Evolutionary conservation across 2,329 filamentous ascomycete genomes (phyloP).

Genomic region (Exophiala calicioides): DNA sequence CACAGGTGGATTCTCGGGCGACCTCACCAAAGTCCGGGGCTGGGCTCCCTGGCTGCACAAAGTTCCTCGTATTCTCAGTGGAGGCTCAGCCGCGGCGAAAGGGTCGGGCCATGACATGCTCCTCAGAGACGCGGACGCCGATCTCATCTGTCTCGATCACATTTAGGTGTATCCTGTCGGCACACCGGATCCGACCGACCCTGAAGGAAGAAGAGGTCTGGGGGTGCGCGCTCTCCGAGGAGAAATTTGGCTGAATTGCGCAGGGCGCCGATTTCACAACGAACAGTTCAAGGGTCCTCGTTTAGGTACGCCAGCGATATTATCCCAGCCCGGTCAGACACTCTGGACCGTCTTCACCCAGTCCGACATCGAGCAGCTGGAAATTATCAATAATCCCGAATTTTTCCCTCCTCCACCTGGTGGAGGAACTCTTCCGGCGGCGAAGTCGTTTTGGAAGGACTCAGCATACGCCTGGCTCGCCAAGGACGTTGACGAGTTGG

Average conservation of each 20-base stretch:
- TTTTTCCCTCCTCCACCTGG: neutral
- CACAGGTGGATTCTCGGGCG: constrained; percentile 2
- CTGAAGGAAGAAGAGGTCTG: neutral
- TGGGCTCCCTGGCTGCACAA: neutral
- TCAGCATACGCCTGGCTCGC: neutral
- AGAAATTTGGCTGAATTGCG: constrained; percentile 2
- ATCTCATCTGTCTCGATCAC: neutral
- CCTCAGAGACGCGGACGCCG: neutral
- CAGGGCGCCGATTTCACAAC: constrained; percentile 2
- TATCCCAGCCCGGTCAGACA: neutral
- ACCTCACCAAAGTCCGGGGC: neutral
- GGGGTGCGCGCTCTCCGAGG: neutral
- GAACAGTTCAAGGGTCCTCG: neutral
- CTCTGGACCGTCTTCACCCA: neutral
- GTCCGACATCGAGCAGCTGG: neutral
- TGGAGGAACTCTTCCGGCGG: neutral
- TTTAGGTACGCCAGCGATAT: neutral
- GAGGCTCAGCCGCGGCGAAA: neutral
- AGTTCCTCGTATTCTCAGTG: neutral
- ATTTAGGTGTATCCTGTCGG: constrained; percentile 1
- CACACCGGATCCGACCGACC: constrained; percentile 4
- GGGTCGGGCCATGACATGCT: constrained; percentile 1
- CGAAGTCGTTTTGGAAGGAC: neutral
- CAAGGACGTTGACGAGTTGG: neutral
- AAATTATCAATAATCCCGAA: constrained; percentile 1